Evolutionary conservation across 345 rosid genomes (phyloP).

Genomic region (Citrus unshiu): DNA sequence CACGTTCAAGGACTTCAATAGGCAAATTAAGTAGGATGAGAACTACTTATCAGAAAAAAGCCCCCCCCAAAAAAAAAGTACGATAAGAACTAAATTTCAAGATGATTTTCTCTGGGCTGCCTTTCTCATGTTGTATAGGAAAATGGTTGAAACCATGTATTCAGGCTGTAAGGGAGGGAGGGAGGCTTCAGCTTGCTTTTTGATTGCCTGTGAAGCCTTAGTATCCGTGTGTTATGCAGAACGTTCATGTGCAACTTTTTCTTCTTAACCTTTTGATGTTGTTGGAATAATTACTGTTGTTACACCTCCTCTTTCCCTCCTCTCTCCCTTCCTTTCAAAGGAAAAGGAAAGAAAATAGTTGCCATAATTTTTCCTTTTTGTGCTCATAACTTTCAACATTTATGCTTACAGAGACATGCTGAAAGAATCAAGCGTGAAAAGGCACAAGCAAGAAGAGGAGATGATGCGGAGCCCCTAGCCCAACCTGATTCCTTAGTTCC

Average conservation of each 20-base stretch:
- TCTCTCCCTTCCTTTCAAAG: background rate
- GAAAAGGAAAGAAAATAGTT: background rate
- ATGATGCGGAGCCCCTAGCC: conserved; percentile 52
- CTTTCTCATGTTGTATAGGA: background rate
- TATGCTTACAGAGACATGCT: conserved; percentile 61
- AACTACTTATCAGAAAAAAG: too few relatives aligned
- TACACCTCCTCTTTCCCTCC: too few relatives aligned
- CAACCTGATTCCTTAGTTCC: conserved; percentile 69
- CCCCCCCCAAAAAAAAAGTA: too few relatives aligned
- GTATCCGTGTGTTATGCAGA: background rate
- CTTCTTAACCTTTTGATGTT: background rate
- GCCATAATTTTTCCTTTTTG: background rate
- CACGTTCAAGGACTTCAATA: background rate
- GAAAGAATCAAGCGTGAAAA: conserved; percentile 67
- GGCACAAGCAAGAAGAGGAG: conserved; percentile 51
- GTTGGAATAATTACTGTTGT: background rate
- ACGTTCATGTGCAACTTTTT: background rate
- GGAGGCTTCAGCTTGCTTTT: background rate
- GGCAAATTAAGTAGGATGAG: background rate
- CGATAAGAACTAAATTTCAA: background rate
- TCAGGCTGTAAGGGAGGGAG: background rate
- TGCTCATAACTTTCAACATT: background rate
- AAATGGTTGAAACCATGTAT: background rate
- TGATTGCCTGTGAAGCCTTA: background rate
- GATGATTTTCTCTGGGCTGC: background rate